These are phyloP conservation scores for Hemileccinum rubropunctum DNA, from an alignment of 768 basidiomycete species.

Conservation along the genomic window DNA sequence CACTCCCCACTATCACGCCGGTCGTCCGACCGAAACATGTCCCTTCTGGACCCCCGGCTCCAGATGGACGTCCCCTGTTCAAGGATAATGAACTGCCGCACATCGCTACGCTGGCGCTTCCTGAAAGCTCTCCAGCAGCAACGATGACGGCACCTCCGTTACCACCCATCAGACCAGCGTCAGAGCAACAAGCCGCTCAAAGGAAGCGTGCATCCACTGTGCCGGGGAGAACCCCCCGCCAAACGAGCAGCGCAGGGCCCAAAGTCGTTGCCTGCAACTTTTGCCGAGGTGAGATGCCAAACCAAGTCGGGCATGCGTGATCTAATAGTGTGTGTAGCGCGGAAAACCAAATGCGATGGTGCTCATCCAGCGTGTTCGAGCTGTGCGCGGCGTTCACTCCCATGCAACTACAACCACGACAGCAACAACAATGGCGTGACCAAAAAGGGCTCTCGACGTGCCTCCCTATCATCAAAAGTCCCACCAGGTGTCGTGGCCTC, in stretches of 20 bases:
- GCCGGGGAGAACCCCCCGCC: conserved; percentile 57
- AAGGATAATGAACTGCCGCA: conserved; percentile 66
- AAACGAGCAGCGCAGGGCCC: conserved; percentile 66
- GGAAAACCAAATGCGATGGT: conserved; percentile 88
- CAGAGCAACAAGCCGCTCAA: conserved; percentile 64
- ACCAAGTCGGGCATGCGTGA: conserved; percentile 4
- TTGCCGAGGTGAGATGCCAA: conserved; percentile 64
- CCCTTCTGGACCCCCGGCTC: conserved; percentile 18
- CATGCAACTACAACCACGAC: conserved; percentile 82
- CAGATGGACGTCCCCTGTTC: conserved; percentile 45
- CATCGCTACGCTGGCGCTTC: conserved; percentile 65
- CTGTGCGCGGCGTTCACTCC: conserved; percentile 71
- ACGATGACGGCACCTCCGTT: conserved; percentile 62
- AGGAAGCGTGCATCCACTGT: conserved; percentile 70
- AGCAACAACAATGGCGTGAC: conserved; percentile 27
- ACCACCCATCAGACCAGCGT: conserved; percentile 63
- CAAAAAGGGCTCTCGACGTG: conserved; percentile 45
- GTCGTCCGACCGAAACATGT: conserved; percentile 29
- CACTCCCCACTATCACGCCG: conserved; percentile 37
- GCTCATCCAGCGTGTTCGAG: conserved; percentile 83
- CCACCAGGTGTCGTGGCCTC: conserved; percentile 22
- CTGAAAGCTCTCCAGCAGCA: conserved; percentile 52
- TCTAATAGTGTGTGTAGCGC: conserved; percentile 45
- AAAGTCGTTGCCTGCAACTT: conserved; percentile 90
- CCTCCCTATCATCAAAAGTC: conserved; percentile 50